These are phyloP conservation scores for Aureobasidium uvarum DNA, from an alignment of 2,329 filamentous ascomycete species.

Conservation along the genomic window DNA sequence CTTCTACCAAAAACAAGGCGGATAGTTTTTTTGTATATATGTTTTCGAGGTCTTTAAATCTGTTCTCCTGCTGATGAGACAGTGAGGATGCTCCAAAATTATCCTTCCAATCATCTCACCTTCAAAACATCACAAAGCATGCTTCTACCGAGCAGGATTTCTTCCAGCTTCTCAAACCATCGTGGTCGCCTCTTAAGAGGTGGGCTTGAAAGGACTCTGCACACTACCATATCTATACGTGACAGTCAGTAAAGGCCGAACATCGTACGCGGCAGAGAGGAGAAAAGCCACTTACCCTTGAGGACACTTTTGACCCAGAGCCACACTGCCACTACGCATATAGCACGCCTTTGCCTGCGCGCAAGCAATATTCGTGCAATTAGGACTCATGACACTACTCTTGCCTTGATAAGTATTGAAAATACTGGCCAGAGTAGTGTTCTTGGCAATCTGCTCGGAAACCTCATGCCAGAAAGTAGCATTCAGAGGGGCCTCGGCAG, in stretches of 20 bases:
- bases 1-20: too few species aligned
- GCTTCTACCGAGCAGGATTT: too few species aligned
- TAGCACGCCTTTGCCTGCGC: constrained; percentile 58
- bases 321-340: constrained; percentile 56
- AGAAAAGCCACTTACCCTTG: constrained; percentile 45
- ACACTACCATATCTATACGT: constrained; percentile 41
- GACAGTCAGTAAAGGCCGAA: not conserved
- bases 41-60: too few species aligned
- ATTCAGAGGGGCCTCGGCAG: constrained; percentile 52
- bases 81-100: too few species aligned
- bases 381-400: constrained; percentile 50
- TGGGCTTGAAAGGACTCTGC: constrained; percentile 40
- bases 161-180: too few species aligned
- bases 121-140: too few species aligned
- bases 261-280: not conserved
- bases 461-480: constrained; percentile 60
- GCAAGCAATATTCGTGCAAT: constrained; percentile 54
- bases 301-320: constrained; percentile 52
- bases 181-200: not conserved
- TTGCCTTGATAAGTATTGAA: constrained; percentile 57
- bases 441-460: constrained; percentile 56
- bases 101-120: not conserved
- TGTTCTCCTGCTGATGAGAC: too few species aligned
- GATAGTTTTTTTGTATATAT: too few species aligned
- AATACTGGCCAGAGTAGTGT: constrained; percentile 49